Evolutionary conservation across 148 eudicot genomes (phyloP), one percentile per base, ranked within the genome.

Genomic region (Rhododendron ovatum): DNA sequence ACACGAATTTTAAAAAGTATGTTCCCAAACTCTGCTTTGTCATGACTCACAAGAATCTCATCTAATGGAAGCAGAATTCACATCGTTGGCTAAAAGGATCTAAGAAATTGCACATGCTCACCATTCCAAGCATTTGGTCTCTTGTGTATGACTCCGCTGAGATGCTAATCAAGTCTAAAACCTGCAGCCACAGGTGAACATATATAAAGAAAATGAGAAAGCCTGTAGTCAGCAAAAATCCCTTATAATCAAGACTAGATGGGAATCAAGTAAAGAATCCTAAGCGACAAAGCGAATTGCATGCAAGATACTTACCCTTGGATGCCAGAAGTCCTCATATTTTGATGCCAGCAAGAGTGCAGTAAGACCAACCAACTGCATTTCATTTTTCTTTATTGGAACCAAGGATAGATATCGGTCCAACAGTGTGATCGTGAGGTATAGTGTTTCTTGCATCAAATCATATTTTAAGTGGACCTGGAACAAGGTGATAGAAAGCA

Each of bases 251-350:
- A 15, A 15, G 45, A 67, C 33, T 26, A 26, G 74, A 67, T 67
- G 74, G 74, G 35, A 26, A 67, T 67, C 35, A 67, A 67, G 74
- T 67, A 67, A 26, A 67, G 74, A 67, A 26, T 18, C 55, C 85
- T 55, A 59, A 84, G 33, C 18, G 85, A 84, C 69, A 80, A 79
- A 35, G 30, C 10, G 11, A 26, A 18, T 53, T 55, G 75, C 22
- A 39, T 77, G 57, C 26, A 84, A 80, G 82, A 73, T 67, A 83
- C 35, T 77, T 93, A 96, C 99, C 93, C 95, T 91, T 87, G 99
- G 99, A 86, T 95, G 98, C 99, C 98, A 96, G 80, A 93, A 95
- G 91, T 96, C 99, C 91, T 96, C 99, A 81, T 96, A 96, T 86
- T 96, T 96, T 67, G 99, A 96, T 53, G 99, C 99, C 86, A 96